A percentile compares a stretch with the other conserved stretches of the same genome.
Conservation (phyloP, 306 rosid genomes). For the Myrica gale region DNA sequence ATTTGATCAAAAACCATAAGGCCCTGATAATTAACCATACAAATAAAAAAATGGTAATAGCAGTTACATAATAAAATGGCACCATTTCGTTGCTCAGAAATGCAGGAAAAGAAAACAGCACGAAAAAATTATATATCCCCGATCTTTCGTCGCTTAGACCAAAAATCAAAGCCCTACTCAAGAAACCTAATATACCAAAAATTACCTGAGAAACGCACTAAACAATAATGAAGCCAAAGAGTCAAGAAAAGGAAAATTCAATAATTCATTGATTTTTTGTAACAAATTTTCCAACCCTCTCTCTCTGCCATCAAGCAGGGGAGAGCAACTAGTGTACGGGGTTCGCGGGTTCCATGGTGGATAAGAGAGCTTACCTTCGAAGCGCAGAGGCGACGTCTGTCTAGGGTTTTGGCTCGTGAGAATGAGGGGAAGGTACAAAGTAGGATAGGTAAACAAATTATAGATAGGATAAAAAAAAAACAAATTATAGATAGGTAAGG, state of each 20-base stretch:
- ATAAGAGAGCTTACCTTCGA: constrained; percentile 37
- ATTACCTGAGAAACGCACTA: neutral
- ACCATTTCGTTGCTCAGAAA: constrained; percentile 3
- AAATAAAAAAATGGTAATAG: neutral
- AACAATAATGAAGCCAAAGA: neutral
- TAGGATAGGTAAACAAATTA: neutral
- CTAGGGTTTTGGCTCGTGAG: constrained; percentile 42
- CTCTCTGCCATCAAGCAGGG: neutral
- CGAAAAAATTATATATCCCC: neutral
- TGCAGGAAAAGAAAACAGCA: neutral
- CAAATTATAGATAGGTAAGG: neutral
- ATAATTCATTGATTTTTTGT: neutral
- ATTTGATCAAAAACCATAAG: constrained; percentile 1
- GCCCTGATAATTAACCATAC: neutral
- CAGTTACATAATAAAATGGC: neutral
- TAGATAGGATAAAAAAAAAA: too few relatives aligned
- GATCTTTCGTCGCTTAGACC: neutral
- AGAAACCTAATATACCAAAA: neutral
- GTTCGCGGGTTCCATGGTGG: neutral
- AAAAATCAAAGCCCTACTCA: neutral
- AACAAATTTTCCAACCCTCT: neutral
- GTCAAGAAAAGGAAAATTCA: neutral
- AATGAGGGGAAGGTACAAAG: neutral
- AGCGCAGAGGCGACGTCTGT: constrained; percentile 18
- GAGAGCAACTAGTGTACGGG: neutral